Conservation (phyloP, 176 grass and related monocot genomes). For the Elymus sibiricus region DNA sequence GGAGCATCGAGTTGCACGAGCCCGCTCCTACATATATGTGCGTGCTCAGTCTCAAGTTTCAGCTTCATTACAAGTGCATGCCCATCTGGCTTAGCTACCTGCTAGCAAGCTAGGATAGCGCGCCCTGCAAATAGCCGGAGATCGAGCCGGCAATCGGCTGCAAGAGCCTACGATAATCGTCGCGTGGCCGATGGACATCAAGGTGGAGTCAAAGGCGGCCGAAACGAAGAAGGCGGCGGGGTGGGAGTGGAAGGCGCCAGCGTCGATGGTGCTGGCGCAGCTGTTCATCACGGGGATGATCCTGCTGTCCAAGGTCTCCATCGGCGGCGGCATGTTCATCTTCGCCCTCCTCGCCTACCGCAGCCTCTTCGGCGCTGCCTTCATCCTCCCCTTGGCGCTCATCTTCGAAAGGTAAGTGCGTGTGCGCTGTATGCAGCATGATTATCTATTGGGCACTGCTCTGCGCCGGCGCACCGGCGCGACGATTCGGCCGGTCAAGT, state of each 20-base stretch:
- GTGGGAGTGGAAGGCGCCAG: conserved; percentile 31
- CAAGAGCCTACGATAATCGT: neutral
- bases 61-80: neutral
- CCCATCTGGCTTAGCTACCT: neutral
- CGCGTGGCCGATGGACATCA: neutral
- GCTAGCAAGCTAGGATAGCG: neutral
- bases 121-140: too few relatives aligned
- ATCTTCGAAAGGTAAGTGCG: conserved; percentile 20
- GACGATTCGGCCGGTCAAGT: too few relatives aligned
- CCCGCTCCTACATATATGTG: neutral
- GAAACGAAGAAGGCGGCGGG: neutral
- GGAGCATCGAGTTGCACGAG: too few relatives aligned
- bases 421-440: too few relatives aligned
- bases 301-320: conserved; percentile 37
- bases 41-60: neutral
- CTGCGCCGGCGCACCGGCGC: too few relatives aligned
- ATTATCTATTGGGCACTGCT: too few relatives aligned
- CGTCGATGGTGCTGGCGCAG: conserved; percentile 34
- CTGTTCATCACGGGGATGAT: conserved; percentile 45
- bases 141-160: neutral
- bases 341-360: conserved; percentile 41
- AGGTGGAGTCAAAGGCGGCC: neutral
- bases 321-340: conserved; percentile 32
- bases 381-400: conserved; percentile 36
- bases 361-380: conserved; percentile 24